A percentile compares a stretch with the other conserved stretches of the same genome.
Evolutionary conservation across 495 filamentous ascomycete genomes (phyloP).

Genomic region (Podospora fimiseda): DNA sequence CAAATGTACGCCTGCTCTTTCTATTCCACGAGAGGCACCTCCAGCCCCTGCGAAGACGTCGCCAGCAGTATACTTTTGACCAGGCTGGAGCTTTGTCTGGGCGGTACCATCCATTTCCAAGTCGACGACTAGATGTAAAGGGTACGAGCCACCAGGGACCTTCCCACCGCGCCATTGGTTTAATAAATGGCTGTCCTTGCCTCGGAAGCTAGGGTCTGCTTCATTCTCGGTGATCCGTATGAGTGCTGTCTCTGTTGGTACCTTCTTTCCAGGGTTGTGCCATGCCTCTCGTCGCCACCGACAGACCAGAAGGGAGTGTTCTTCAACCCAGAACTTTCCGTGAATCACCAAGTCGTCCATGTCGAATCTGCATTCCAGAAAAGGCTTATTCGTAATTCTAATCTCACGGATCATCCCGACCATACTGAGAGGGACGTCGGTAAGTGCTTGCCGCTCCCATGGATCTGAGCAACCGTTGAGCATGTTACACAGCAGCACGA

Average conservation of each 20-base stretch:
- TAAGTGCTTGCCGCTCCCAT: slow-evolving; percentile 36
- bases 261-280: slow-evolving; percentile 15
- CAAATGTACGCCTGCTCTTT: slow-evolving; percentile 52
- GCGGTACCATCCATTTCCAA: neutral
- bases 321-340: slow-evolving; percentile 18
- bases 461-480: slow-evolving; percentile 36
- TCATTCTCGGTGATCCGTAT: slow-evolving; percentile 22
- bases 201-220: slow-evolving; percentile 3
- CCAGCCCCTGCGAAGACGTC: slow-evolving; percentile 76
- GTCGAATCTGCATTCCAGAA: slow-evolving; percentile 31
- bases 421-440: slow-evolving; percentile 33
- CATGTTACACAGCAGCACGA: slow-evolving; percentile 46
- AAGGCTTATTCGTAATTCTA: slow-evolving; percentile 47
- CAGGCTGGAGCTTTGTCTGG: slow-evolving; percentile 1
- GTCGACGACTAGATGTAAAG: slow-evolving; percentile 5
- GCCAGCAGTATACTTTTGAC: slow-evolving; percentile 54
- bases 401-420: slow-evolving; percentile 37
- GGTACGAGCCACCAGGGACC: slow-evolving; percentile 30
- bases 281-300: slow-evolving; percentile 27
- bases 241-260: slow-evolving; percentile 29
- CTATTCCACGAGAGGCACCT: slow-evolving; percentile 65
- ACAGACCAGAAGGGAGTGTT: slow-evolving; percentile 33
- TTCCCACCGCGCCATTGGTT: slow-evolving; percentile 36
- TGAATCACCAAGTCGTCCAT: neutral
- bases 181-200: slow-evolving; percentile 8